Percentiles rank a stretch among this genome's conserved stretches.
Conservation (phyloP, 2,329 filamentous ascomycete genomes). For the Aureobasidium sp. region DNA sequence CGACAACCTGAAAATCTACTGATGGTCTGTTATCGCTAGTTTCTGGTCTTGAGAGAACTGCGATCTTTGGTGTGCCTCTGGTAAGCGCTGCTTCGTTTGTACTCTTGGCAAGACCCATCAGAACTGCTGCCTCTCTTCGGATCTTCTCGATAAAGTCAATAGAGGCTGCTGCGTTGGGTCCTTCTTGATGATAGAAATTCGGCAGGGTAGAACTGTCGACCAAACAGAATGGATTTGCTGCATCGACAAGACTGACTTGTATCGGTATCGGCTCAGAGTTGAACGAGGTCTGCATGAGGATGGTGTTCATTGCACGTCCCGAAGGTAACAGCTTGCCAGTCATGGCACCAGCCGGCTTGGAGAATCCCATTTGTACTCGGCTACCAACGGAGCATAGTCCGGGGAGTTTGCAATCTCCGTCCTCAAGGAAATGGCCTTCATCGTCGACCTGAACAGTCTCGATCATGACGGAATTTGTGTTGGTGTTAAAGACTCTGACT, state of each 20-base stretch:
- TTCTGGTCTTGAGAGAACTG: constrained; percentile 19
- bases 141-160: constrained; percentile 19
- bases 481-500: constrained; percentile 22
- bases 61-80: constrained; percentile 23
- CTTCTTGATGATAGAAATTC: constrained; percentile 8
- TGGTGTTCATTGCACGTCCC: constrained; percentile 16
- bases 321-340: constrained; percentile 21
- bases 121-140: constrained; percentile 19
- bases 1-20: constrained; percentile 21
- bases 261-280: constrained; percentile 17
- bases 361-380: constrained; percentile 19
- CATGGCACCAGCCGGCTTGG: constrained; percentile 20
- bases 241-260: constrained; percentile 20
- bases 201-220: constrained; percentile 18
- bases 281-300: constrained; percentile 8
- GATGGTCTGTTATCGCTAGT: not conserved
- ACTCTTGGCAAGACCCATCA: constrained; percentile 20
- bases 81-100: constrained; percentile 20
- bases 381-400: constrained; percentile 18
- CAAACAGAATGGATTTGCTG: constrained; percentile 21
- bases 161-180: constrained; percentile 14
- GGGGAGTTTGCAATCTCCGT: constrained; percentile 19
- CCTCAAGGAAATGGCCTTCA: constrained; percentile 22
- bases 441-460: constrained; percentile 22
- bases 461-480: constrained; percentile 21